Evolutionary conservation across 2,329 filamentous ascomycete genomes (phyloP), one percentile per base, ranked within the genome.

Genomic region (Hypoxylon sp.): DNA sequence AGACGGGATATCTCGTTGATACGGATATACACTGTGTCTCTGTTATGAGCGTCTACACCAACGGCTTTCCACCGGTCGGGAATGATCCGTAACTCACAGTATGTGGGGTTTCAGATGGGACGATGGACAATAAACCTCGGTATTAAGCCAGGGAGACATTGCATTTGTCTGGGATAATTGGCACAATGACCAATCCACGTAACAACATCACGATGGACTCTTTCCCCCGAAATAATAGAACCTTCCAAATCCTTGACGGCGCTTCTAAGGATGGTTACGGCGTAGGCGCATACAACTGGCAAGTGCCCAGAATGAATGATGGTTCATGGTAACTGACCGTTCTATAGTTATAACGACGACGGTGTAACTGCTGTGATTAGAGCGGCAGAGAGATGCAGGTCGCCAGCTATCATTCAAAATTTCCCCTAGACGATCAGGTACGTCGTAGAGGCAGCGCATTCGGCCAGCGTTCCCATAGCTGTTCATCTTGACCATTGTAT

Each of bases 241-340:
- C 71, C 5, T 65, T 67, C 64, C 71, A 78, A 71, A 84, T 87
- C 64, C 80, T 87, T 61, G 75, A 82, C 67, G 82, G 82, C 52
- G 50, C 50, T 23, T 19, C 19, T 7, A 41, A 38, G 11, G 32
- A 34, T 23, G 5, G 32, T 9, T 53, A 53, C 25, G n/a, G 50
- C 32, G 50, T 53, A 5, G 21, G 19, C 7, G 50, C 50, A 84
- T 53, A 23, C 50, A 23, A 41, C 36, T 79, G 86, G 85, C 81
- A 64, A 6, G 36, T 19, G 19, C 50, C 6, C 13, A 34, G n/a
- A 41, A 10, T 10, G n/a, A 19, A 10, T 10, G 13, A 19, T 30
- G 14, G 28, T 30, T 30, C 10, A 36, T 36, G 34, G 14, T 36
- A 36, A n/a, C 34, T 36, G 34, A 36, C 13, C 14, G n/a, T n/a